Base-by-base conservation (phyloP, 2,329 filamentous ascomycete species). In the Penicillium freii region DNA sequence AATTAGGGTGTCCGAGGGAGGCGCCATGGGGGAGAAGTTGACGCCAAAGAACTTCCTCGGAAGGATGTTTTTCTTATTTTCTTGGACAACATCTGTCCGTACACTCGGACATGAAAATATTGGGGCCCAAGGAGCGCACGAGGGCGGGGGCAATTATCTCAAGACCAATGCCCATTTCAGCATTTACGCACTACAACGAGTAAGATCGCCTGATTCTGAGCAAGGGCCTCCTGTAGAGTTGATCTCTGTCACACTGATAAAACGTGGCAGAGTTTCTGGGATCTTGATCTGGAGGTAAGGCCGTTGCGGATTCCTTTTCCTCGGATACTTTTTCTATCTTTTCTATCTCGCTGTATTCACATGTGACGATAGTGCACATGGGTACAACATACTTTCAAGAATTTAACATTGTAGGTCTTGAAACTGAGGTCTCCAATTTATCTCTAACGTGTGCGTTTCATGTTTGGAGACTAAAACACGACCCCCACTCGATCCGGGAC, bases 101-200 rank as follows among this genome's bases (percentile, higher is more conserved):
- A 45, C 38, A 11, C 9, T 38, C 21, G 13, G 36, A 55, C 23
- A n/a, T 29, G 36, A 50, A n/a, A 55, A 51, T 21, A 39, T 36
- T n/a, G 45, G 33, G 27, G 45, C 27, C 27, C 1, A 40, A 47
- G 27, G 5, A 34, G 13, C 25, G 34, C n/a, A 48, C 15, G 6
- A 44, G 46, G 46, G 53, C 39, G 44, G 53, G 45, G 53, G 58
- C 70, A 77, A 82, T 80, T 46, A 27, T 25, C 78, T 80, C 10
- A 82, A 66, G 61, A 82, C 80, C 62, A 51, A 31, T 82, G 77
- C 49, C 80, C 80, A 33, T 33, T 33, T 6, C 31, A 33, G 31
- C 31, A 33, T 33, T 33, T n/a, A 34, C 51, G 33, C 27, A 33
- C 38, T 44, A 29, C 53, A 39, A 51, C 29, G 25, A 56, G 53